A percentile compares a stretch with the other conserved stretches of the same genome.
phyloP scores from a whole-genome alignment of 805 yeast species.

The Saccharomycopsis capsularis region DNA sequence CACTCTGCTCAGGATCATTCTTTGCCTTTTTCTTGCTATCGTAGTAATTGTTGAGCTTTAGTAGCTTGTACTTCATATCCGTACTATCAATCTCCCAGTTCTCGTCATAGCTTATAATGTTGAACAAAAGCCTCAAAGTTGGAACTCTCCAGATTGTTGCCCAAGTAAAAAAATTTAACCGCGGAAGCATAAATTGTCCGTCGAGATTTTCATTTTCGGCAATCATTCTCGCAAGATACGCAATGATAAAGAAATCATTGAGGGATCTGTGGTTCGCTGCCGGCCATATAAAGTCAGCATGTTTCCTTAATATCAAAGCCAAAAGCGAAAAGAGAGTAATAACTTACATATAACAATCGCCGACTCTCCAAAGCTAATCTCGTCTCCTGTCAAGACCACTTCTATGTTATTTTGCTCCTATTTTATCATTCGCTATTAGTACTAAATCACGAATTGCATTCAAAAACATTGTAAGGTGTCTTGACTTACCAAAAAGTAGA shows the following conservation, averaged over 20 bases:
- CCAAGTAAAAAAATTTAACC: slow-evolving; percentile 65
- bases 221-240: slow-evolving; percentile 13
- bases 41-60: slow-evolving; percentile 3
- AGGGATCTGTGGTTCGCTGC: slow-evolving; percentile 17
- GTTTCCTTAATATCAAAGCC: no score
- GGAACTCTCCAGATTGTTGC: slow-evolving; percentile 59
- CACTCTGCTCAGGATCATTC: no score
- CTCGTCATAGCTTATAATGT: slow-evolving; percentile 54
- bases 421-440: background rate
- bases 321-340: no score
- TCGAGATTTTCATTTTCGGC: slow-evolving; percentile 2
- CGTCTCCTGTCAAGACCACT: slow-evolving; percentile 18
- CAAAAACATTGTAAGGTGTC: background rate
- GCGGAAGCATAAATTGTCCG: slow-evolving; percentile 28
- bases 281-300: no score
- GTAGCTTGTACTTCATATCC: slow-evolving; percentile 32
- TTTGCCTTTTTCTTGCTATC: background rate
- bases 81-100: slow-evolving; percentile 44
- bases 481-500: slow-evolving; percentile 12
- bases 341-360: slow-evolving; percentile 12
- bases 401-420: slow-evolving; percentile 19
- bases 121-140: slow-evolving; percentile 37
- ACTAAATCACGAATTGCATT: background rate
- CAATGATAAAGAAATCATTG: slow-evolving; percentile 17
- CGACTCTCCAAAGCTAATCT: slow-evolving; percentile 9